Evolutionary conservation across 2,329 filamentous ascomycete species (phyloP), one percentile per base, ranked within the genome.

Genomic region (Fusarium annulatum): DNA sequence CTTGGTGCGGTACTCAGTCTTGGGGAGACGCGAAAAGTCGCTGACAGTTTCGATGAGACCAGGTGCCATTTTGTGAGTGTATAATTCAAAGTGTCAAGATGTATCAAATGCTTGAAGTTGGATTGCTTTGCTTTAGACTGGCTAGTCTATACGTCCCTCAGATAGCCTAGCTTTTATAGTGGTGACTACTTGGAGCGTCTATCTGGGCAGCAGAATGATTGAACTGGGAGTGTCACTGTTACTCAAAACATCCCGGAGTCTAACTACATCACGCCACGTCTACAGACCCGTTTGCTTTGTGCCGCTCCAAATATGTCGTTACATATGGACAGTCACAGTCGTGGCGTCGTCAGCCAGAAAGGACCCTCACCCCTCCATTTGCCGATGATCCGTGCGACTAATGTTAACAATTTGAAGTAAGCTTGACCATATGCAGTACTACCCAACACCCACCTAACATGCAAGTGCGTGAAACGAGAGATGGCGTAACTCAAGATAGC

Each of bases 1-100:
- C 14, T 59, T 51, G 41, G 56, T 59, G 7, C 56, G 56, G 18
- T 36, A 59, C 33, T 59, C 56, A n/a, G 56, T 59, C 23, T 59
- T 59, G 4, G 56, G 56, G 33, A 59, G 56, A 49, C 11, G 30
- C 12, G 56, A 59, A 28, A 59, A 59, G 19, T 59, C 56, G 19
- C 23, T 36, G 12, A 28, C 21, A 15, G 56, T 26, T 48, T 59
- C 56, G 2, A 59, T 34, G 4, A 59, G 30, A 36, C 56, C 56
- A 0, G 56, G 56, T n/a, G 45, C 56, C 56, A 59, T 59, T 3
- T 51, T 38, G 4, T 5, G 8, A n/a, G 7, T 15, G 5, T 38
- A 14, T 4, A 16, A 19, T 28, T 53, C 19, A 38, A 38, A 38
- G 33, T 38, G n/a, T 10, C 4, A 26, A 15, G 15, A 5, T 36